These are phyloP conservation scores for Bretziella fagacearum DNA, from an alignment of 2,329 filamentous ascomycete genomes.

Conservation along the genomic window DNA sequence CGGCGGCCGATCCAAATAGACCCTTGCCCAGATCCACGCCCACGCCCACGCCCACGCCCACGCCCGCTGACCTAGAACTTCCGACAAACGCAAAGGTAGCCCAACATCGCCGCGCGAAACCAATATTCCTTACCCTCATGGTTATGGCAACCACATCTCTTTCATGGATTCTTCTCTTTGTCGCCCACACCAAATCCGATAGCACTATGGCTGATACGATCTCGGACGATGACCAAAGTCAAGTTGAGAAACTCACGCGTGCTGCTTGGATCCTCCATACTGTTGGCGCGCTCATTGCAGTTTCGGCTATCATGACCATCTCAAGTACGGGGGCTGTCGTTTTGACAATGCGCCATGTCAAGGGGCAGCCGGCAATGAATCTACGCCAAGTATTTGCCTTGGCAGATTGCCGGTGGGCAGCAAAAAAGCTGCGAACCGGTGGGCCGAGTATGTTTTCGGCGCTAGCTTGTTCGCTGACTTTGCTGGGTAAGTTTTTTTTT, in stretches of 20 bases:
- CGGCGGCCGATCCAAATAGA: too few species aligned
- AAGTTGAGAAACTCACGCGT: slow-evolving; percentile 8
- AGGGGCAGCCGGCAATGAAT: not conserved
- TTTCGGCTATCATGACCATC: slow-evolving; percentile 6
- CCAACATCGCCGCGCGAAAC: slow-evolving; percentile 11
- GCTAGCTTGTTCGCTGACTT: slow-evolving; percentile 4
- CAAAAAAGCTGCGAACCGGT: slow-evolving; percentile 8
- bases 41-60: not conserved
- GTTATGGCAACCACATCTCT: slow-evolving; percentile 11
- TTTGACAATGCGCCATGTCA: slow-evolving; percentile 4
- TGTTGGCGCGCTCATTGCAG: slow-evolving; percentile 11
- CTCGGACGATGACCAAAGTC: not conserved
- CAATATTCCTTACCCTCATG: slow-evolving; percentile 4
- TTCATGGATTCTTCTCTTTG: slow-evolving; percentile 11
- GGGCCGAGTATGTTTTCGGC: slow-evolving; percentile 8
- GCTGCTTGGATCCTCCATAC: slow-evolving; percentile 13
- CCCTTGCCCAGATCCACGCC: too few species aligned
- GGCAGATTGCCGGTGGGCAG: slow-evolving; percentile 8
- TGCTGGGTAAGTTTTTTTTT: slow-evolving; percentile 6
- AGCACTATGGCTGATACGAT: slow-evolving; percentile 7
- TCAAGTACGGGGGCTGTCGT: slow-evolving; percentile 8
- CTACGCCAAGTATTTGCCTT: slow-evolving; percentile 12
- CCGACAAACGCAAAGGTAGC: not conserved
- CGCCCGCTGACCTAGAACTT: not conserved
- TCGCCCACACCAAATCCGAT: slow-evolving; percentile 5